A percentile compares a stretch with the other conserved stretches of the same genome.
phyloP scores from a whole-genome alignment of 306 rosid genomes.

The Lathyrus tuberosus region DNA sequence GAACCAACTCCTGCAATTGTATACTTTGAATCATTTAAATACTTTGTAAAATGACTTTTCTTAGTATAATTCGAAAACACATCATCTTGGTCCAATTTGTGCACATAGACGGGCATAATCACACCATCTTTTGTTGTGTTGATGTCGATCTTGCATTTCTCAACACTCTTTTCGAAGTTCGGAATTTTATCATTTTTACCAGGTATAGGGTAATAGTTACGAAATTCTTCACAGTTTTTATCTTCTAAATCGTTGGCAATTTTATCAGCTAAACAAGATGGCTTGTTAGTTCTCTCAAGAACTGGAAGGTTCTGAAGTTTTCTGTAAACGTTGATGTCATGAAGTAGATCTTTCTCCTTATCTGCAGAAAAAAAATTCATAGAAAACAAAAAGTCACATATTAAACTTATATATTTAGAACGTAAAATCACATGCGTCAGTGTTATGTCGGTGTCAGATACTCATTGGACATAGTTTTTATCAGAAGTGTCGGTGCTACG shows the following conservation, averaged over 20 bases:
- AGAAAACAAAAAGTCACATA: neutral
- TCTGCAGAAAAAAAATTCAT: constrained; percentile 38
- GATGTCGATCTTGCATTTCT: constrained; percentile 53
- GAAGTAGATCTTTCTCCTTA: constrained; percentile 51
- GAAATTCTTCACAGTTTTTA: constrained; percentile 45
- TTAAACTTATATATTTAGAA: neutral
- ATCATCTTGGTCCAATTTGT: constrained; percentile 24
- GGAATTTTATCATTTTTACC: constrained; percentile 36
- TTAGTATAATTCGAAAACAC: constrained; percentile 54
- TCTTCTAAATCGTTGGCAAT: constrained; percentile 55
- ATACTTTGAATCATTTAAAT: constrained; percentile 59
- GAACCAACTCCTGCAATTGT: constrained; percentile 66
- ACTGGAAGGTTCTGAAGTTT: constrained; percentile 44
- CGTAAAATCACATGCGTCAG: neutral
- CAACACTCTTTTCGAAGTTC: constrained; percentile 34
- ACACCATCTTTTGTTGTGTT: constrained; percentile 58
- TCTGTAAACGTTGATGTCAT: constrained; percentile 67
- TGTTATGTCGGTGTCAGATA: too few species aligned
- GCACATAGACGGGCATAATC: constrained; percentile 63
- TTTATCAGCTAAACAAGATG: constrained; percentile 61
- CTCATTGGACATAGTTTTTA: too few species aligned
- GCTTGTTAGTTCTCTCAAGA: constrained; percentile 41
- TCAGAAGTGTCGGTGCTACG: too few species aligned
- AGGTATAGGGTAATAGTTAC: constrained; percentile 40
- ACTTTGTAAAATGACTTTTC: constrained; percentile 41